These are phyloP conservation scores for Hymenoscyphus occultus DNA, from an alignment of 2,329 filamentous ascomycete genomes.

Conservation along the genomic window DNA sequence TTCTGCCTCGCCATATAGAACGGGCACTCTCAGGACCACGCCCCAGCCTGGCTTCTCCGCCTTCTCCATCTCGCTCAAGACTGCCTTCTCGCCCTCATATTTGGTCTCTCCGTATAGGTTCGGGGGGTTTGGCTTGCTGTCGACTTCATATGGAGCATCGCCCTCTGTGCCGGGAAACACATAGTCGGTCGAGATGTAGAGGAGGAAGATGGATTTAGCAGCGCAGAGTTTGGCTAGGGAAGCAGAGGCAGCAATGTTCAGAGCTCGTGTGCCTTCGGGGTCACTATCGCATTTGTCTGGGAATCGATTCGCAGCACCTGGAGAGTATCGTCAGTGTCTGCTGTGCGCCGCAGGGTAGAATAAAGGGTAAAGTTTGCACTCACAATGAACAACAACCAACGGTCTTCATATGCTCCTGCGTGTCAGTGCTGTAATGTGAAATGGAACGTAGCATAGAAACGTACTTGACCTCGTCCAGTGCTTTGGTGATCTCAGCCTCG, in stretches of 20 bases:
- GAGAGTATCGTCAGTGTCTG: conserved; percentile 12
- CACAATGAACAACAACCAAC: conserved; percentile 78
- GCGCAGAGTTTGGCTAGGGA: conserved; percentile 65
- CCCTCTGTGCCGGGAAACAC: conserved; percentile 71
- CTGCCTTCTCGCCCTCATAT: conserved; percentile 66
- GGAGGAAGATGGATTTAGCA: conserved; percentile 57
- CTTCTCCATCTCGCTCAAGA: conserved; percentile 57
- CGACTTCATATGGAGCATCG: conserved; percentile 77
- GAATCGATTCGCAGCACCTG: conserved; percentile 82
- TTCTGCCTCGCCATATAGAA: conserved; percentile 77
- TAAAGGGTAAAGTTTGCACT: conserved; percentile 31
- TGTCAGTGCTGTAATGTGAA: conserved; percentile 21
- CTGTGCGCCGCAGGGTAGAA: not conserved
- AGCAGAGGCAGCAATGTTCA: conserved; percentile 72
- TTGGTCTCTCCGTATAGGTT: conserved; percentile 80
- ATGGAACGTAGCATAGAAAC: conserved; percentile 28
- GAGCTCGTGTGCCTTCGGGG: conserved; percentile 66
- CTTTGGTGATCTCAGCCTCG: conserved; percentile 45
- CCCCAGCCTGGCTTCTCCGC: conserved; percentile 52
- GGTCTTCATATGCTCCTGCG: conserved; percentile 50
- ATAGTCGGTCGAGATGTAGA: conserved; percentile 83
- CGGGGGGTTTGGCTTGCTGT: conserved; percentile 63
- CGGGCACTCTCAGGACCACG: conserved; percentile 74
- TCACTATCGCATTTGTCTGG: conserved; percentile 82
- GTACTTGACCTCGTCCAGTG: conserved; percentile 55